These are phyloP conservation scores for Fusarium mexicanum DNA, from an alignment of 2,329 filamentous ascomycete species.

Conservation along the genomic window DNA sequence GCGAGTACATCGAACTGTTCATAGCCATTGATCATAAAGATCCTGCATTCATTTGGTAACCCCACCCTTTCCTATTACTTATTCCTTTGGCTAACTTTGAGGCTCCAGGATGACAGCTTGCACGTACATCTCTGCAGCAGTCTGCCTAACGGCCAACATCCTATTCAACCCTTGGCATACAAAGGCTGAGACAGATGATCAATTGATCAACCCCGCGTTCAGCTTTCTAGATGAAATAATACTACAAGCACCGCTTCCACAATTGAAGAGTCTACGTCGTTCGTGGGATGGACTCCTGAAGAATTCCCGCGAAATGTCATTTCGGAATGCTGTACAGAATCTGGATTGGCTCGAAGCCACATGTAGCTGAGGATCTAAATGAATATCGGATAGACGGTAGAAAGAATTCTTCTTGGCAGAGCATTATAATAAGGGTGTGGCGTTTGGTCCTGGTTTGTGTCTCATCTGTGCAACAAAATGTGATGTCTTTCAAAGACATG, in stretches of 20 bases:
- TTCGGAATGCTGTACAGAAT: not conserved
- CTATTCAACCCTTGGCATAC: not conserved
- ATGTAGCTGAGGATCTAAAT: accelerated
- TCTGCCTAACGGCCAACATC: not conserved
- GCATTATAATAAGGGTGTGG: accelerated
- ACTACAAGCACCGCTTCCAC: not conserved
- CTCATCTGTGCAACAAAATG: accelerated
- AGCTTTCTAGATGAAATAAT: not conserved
- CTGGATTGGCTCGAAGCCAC: not conserved
- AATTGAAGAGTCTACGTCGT: not conserved
- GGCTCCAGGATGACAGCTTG: not conserved
- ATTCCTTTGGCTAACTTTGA: not conserved
- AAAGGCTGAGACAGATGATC: not conserved
- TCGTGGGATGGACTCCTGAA: not conserved
- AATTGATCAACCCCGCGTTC: not conserved
- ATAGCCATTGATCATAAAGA: not conserved
- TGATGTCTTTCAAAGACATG: no score
- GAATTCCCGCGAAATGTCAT: not conserved
- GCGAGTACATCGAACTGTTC: conserved; percentile 9
- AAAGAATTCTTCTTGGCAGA: accelerated
- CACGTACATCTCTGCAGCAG: not conserved
- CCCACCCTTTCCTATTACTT: accelerated
- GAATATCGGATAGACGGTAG: accelerated
- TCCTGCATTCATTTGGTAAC: not conserved
- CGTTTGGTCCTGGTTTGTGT: accelerated